Base-by-base conservation (phyloP, 257 asterid species). In the Ilex aquifolium region DNA sequence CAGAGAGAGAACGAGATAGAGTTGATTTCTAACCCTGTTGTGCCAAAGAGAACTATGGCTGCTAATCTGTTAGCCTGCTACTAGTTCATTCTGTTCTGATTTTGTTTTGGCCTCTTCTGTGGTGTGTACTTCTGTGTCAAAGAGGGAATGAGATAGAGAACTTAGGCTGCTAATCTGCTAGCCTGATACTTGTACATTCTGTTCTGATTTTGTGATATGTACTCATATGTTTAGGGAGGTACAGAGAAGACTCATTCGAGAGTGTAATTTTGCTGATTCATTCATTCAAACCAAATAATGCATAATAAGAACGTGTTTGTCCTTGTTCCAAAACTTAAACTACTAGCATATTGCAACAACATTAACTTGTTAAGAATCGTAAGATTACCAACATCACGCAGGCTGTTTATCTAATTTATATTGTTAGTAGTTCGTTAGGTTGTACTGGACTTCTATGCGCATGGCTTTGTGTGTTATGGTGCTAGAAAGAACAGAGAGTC, bases 1-100 rank as follows among this genome's bases (percentile, higher is more conserved):
- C 5, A 60, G 76, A 65, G 96, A 85, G 68, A 71, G 97, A 72
- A 60, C 31, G 59, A 70, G 77, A 60, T 74, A 65, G 69, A 39
- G n/a, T 32, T 42, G 50, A 56, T 17, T 10, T 74, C 21, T 68
- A 32, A 31, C n/a, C 15, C 52, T 46, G 52, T 46, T 12, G n/a
- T 46, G 3, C 52, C 52, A 46, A 10, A 10, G 52, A 14, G 15
- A 10, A 46, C n/a, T 2, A 14, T 4, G 10, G 52, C 14, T 46
- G 52, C 52, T 14, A 46, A 10, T 46, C 52, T 46, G 13, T 12
- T 46, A 10, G n/a, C 14, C 52, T 46, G 52, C n/a, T 46, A 10
- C n/a, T 46, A 10, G 52, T 46, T 4, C n/a, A 10, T 46, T 46
- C 52, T 46, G 52, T 11, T 10, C 15, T 46, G 15, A 7, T 46